Conservation (phyloP, 2,329 filamentous ascomycete genomes). For the Blastomyces parvus region DNA sequence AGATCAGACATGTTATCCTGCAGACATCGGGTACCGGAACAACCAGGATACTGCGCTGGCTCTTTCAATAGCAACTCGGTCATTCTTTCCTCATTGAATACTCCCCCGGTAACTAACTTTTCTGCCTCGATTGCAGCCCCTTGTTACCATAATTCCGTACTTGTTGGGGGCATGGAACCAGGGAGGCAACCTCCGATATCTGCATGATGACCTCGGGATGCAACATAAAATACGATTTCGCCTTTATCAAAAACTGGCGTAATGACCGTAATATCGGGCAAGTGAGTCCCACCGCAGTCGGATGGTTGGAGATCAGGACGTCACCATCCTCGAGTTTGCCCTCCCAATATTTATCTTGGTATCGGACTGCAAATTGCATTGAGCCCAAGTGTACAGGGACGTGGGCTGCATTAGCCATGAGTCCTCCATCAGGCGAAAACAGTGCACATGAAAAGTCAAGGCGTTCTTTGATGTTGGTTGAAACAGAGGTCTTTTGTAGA, state of each 20-base stretch:
- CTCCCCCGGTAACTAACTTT: slow-evolving; percentile 63
- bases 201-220: slow-evolving; percentile 70
- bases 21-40: slow-evolving; percentile 67
- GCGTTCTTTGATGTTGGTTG: slow-evolving; percentile 71
- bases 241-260: slow-evolving; percentile 62
- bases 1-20: slow-evolving; percentile 79
- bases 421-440: slow-evolving; percentile 64
- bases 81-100: slow-evolving; percentile 69
- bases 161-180: slow-evolving; percentile 65
- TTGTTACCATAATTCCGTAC: slow-evolving; percentile 40
- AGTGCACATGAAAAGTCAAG: slow-evolving; percentile 76
- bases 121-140: slow-evolving; percentile 39
- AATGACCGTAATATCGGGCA: slow-evolving; percentile 69
- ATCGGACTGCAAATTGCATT: slow-evolving; percentile 75
- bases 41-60: slow-evolving; percentile 64
- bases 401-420: slow-evolving; percentile 62
- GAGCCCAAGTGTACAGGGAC: slow-evolving; percentile 71
- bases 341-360: slow-evolving; percentile 67
- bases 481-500: slow-evolving; percentile 47
- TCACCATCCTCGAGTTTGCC: slow-evolving; percentile 65
- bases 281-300: slow-evolving; percentile 69
- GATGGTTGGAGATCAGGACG: slow-evolving; percentile 70
- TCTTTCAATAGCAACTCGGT: slow-evolving; percentile 61
- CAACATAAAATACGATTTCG: slow-evolving; percentile 72
- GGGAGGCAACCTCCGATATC: slow-evolving; percentile 77